Evolutionary conservation across 352 stramenopile species (phyloP).

Genomic region (Blastocystis sp.): DNA sequence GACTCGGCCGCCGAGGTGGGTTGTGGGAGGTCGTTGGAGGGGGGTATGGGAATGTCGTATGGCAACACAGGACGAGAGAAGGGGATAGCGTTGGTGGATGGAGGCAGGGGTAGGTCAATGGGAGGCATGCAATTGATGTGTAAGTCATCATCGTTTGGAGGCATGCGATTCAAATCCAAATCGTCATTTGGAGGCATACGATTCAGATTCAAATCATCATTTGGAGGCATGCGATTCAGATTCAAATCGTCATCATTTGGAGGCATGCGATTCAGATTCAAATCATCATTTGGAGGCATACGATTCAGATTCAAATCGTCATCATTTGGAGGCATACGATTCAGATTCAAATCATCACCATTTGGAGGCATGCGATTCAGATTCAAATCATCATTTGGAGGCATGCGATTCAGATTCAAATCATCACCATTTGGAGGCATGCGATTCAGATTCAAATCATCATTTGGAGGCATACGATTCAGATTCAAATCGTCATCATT

Average conservation of each 20-base stretch:
- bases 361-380: not conserved
- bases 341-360: not conserved
- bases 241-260: not conserved
- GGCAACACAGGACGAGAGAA: not conserved
- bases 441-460: not conserved
- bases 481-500: not conserved
- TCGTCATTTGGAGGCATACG: not conserved
- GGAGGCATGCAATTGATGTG: not conserved
- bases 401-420: not conserved
- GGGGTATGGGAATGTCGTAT: not conserved
- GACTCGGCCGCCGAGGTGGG: no score
- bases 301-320: not conserved
- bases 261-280: not conserved
- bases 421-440: not conserved
- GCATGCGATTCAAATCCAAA: not conserved
- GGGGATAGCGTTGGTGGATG: not conserved
- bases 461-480: not conserved
- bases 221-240: not conserved
- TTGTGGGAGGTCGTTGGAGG: no score
- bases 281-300: not conserved
- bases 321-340: not conserved
- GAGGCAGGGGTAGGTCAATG: no score
- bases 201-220: not conserved
- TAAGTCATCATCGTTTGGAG: not conserved
- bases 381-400: not conserved